Conservation (phyloP, 148 eudicot genomes). For the Oxyria digyna region DNA sequence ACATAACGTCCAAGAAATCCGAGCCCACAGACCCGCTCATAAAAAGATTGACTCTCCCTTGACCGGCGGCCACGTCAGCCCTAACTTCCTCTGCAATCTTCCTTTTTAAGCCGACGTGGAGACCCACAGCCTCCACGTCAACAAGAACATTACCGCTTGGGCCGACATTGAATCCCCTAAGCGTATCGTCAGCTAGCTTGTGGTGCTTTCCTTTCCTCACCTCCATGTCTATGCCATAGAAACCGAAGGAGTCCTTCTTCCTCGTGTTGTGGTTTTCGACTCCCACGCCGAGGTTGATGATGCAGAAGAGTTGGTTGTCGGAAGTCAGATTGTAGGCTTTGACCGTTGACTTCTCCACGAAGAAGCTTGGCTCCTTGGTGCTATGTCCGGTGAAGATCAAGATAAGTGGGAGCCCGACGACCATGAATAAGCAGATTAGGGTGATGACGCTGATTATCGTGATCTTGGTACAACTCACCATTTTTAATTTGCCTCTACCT, state of each 20-base stretch:
- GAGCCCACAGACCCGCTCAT: not conserved
- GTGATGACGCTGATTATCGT: not conserved
- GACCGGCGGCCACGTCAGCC: not conserved
- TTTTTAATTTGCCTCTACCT: no score
- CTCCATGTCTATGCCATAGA: not conserved
- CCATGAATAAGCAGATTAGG: not conserved
- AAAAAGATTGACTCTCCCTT: not conserved
- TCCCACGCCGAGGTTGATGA: not conserved
- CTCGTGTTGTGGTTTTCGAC: not conserved
- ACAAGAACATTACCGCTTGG: not conserved
- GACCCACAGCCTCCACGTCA: not conserved
- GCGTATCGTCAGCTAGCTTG: not conserved
- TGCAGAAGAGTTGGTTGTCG: not conserved
- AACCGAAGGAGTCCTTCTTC: not conserved
- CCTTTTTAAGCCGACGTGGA: not conserved
- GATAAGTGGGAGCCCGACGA: not conserved
- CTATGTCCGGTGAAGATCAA: not conserved
- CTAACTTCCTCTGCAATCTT: not conserved
- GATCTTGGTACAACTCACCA: not conserved
- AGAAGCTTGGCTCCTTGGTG: not conserved
- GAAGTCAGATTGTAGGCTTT: not conserved
- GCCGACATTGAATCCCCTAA: not conserved
- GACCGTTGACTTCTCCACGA: not conserved
- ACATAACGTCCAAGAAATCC: not conserved
- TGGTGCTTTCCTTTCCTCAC: constrained; percentile 1